These are phyloP conservation scores for Conringia planisiliqua DNA, from an alignment of 345 rosid species.

Conservation along the genomic window DNA sequence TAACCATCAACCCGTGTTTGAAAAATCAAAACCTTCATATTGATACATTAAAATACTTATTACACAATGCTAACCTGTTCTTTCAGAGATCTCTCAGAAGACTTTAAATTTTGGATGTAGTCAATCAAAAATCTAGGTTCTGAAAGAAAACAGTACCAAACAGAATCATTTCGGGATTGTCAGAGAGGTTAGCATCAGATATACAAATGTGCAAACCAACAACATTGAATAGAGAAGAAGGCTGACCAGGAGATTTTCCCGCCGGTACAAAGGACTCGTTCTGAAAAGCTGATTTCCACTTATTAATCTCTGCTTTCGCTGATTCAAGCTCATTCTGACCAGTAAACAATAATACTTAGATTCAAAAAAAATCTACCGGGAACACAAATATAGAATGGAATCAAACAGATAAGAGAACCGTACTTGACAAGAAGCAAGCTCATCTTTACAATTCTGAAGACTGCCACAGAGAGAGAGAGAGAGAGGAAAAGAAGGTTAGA, in stretches of 20 bases:
- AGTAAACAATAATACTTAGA: neutral
- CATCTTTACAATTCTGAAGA: slow-evolving; percentile 68
- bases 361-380: neutral
- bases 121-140: slow-evolving; percentile 69
- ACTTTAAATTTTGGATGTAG: slow-evolving; percentile 74
- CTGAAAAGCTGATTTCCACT: slow-evolving; percentile 85
- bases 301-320: slow-evolving; percentile 70
- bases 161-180: neutral
- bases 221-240: slow-evolving; percentile 18
- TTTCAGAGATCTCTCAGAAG: slow-evolving; percentile 76
- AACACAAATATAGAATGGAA: neutral
- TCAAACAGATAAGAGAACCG: slow-evolving; percentile 24
- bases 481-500: slow-evolving; percentile 1
- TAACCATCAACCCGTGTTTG: slow-evolving; percentile 1
- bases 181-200: neutral
- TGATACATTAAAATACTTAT: neutral
- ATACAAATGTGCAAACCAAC: slow-evolving; percentile 7
- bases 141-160: slow-evolving; percentile 37
- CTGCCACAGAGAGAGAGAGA: slow-evolving; percentile 47
- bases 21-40: slow-evolving; percentile 2
- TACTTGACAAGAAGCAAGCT: slow-evolving; percentile 77
- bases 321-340: slow-evolving; percentile 69
- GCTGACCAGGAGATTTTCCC: slow-evolving; percentile 78
- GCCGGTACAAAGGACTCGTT: slow-evolving; percentile 61
- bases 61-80: slow-evolving; percentile 65